Percentiles rank a stretch among this genome's conserved stretches.
phyloP scores from a whole-genome alignment of 2,329 filamentous ascomycete genomes.

The Aspergillus bombycis region DNA sequence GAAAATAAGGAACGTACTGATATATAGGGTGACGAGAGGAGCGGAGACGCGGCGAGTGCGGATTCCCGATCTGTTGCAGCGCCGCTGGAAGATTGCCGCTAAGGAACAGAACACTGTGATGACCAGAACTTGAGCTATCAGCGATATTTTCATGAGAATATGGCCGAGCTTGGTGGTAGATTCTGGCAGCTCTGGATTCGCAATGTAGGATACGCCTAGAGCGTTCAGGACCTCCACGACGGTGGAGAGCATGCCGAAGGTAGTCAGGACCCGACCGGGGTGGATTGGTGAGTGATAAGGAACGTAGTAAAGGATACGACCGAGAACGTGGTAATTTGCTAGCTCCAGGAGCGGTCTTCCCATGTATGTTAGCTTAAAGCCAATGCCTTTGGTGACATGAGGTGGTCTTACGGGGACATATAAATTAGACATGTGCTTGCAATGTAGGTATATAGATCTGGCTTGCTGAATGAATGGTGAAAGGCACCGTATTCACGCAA shows the following conservation, averaged over 20 bases:
- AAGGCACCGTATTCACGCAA: constrained; percentile 57
- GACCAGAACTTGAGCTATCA: constrained; percentile 33
- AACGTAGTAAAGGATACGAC: constrained; percentile 63
- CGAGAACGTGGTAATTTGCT: constrained; percentile 65
- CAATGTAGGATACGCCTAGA: constrained; percentile 44
- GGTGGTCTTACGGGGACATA: constrained; percentile 37
- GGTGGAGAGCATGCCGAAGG: constrained; percentile 51
- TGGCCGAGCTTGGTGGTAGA: constrained; percentile 51
- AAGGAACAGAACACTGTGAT: constrained; percentile 23
- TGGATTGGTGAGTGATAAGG: constrained; percentile 60
- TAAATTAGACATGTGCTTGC: constrained; percentile 46
- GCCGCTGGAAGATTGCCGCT: constrained; percentile 19
- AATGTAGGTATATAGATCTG: constrained; percentile 50
- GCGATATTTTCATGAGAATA: constrained; percentile 53
- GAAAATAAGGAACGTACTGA: constrained; percentile 53
- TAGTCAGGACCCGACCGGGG: constrained; percentile 50
- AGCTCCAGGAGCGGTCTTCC: constrained; percentile 62
- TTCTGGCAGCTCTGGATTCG: constrained; percentile 52
- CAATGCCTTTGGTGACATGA: neutral
- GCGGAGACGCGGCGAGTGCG: constrained; percentile 34
- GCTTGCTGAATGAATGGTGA: constrained; percentile 46
- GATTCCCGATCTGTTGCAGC: constrained; percentile 15
- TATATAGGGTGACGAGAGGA: constrained; percentile 54
- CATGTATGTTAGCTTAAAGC: neutral
- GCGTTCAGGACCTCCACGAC: constrained; percentile 47